These are phyloP conservation scores for Triticum timopheevii DNA, from an alignment of 176 grass and related monocot species.

Conservation along the genomic window DNA sequence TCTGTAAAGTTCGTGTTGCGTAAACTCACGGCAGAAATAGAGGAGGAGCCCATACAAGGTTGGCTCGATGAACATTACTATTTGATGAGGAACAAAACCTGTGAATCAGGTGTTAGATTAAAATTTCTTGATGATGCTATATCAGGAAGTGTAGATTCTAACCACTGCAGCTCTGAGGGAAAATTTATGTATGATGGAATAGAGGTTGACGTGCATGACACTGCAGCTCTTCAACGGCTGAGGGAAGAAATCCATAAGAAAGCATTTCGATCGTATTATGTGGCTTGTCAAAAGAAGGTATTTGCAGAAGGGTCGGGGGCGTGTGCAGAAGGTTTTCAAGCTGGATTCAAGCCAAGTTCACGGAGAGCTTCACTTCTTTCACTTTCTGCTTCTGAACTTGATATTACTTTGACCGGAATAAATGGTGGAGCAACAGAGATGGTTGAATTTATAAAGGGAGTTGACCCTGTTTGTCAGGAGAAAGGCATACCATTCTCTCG, in stretches of 20 bases:
- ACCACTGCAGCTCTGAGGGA: conserved; percentile 41
- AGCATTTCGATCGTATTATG: conserved; percentile 84
- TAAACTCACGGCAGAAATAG: conserved; percentile 86
- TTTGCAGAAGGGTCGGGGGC: conserved; percentile 80
- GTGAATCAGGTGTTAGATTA: conserved; percentile 75
- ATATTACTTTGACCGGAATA: conserved; percentile 81
- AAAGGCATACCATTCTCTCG: conserved; percentile 93
- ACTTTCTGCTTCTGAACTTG: conserved; percentile 83
- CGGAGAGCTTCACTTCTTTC: conserved; percentile 91
- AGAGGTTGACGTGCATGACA: conserved; percentile 63
- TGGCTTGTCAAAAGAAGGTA: conserved; percentile 76
- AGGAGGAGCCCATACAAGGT: conserved; percentile 96
- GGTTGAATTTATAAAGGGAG: conserved; percentile 88
- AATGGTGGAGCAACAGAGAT: conserved; percentile 79
- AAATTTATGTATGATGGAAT: conserved; percentile 50
- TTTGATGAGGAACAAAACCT: conserved; percentile 81
- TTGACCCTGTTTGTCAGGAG: conserved; percentile 75
- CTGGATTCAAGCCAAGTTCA: conserved; percentile 78
- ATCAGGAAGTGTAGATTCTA: conserved; percentile 54
- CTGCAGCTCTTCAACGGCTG: conserved; percentile 52
- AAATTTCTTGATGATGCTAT: conserved; percentile 85
- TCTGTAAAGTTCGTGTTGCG: conserved; percentile 89
- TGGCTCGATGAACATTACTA: conserved; percentile 99
- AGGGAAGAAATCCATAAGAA: conserved; percentile 89
- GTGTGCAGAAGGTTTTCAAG: conserved; percentile 78